These are phyloP conservation scores for Neonectria magnoliae DNA, from an alignment of 2,329 filamentous ascomycete genomes.

Conservation along the genomic window DNA sequence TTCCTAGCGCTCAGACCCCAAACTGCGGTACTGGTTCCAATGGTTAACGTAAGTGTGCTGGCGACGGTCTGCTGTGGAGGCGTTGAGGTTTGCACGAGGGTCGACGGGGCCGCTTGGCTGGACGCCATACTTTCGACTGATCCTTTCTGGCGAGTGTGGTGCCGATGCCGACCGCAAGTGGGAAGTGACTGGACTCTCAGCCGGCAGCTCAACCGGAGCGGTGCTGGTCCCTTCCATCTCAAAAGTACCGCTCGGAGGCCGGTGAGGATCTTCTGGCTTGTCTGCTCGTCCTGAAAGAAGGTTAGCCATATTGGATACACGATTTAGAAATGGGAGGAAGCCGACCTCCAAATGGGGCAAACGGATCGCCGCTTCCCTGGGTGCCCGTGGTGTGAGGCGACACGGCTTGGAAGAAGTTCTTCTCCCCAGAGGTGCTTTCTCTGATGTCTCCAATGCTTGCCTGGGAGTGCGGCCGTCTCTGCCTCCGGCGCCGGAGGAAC, in stretches of 20 bases:
- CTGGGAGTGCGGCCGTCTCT: slow-evolving; percentile 3
- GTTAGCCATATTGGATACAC: slow-evolving; percentile 24
- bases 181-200: slow-evolving; percentile 24
- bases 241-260: slow-evolving; percentile 44
- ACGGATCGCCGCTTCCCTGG: slow-evolving; percentile 48
- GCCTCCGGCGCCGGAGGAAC: slow-evolving; percentile 35
- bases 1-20: slow-evolving; percentile 24
- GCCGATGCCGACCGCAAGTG: slow-evolving; percentile 9
- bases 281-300: slow-evolving; percentile 47
- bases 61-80: slow-evolving; percentile 43
- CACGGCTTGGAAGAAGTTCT: slow-evolving; percentile 39
- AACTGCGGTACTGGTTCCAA: slow-evolving; percentile 48
- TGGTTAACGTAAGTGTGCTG: slow-evolving; percentile 49
- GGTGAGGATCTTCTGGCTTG: slow-evolving; percentile 41
- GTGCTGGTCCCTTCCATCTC: slow-evolving; percentile 51
- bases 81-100: slow-evolving; percentile 49
- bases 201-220: slow-evolving; percentile 48
- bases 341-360: slow-evolving; percentile 58
- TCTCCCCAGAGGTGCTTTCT: slow-evolving; percentile 39
- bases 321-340: slow-evolving; percentile 3
- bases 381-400: slow-evolving; percentile 42
- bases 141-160: slow-evolving; percentile 16
- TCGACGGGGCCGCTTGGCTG: slow-evolving; percentile 37
- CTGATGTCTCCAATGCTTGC: slow-evolving; percentile 23
- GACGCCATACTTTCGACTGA: slow-evolving; percentile 20